Evolutionary conservation across 2,329 filamentous ascomycete genomes (phyloP), one percentile per base, ranked within the genome.

Genomic region (Penicillium sp.): DNA sequence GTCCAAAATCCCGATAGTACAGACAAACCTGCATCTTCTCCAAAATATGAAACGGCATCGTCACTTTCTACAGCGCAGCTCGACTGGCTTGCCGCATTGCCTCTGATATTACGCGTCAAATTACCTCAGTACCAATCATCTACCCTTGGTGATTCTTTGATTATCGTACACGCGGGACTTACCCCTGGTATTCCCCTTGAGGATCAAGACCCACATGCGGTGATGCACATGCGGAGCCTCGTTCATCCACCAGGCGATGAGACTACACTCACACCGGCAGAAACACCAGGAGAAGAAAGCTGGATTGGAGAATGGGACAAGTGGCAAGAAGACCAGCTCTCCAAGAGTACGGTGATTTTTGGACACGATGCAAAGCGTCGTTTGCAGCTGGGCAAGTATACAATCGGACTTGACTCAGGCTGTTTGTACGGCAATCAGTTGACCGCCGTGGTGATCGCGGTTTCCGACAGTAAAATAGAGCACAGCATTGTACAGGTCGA

Each of bases 311-410:
- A 62, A 54, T 65, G 63, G 63, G 60, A 65, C 22, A 55, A 31
- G 13, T 65, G 57, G 60, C 63, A 65, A 43, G 62, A 63, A 3
- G 44, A 24, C 10, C 46, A 40, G 32, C 22, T 47, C 34, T 50
- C 62, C 27, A 59, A 51, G 34, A 58, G 58, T 5, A 64, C 60
- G 0, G 63, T 65, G 43, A 44, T 65, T 11, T 65, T 65, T 13
- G 63, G 63, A 2, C 63, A 65, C 29, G 63, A 65, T 57, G 62
- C 63, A 9, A 65, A 62, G 46, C 63, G 63, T 31, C 54, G 62
- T 16, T 48, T 65, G 45, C 63, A 65, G 36, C 18, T 49, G 18
- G 56, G 62, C 13, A 62, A 11, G 3, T 58, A 63, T 58, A 14
- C 58, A 7, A 63, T 65, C 48, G 62, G 63, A 13, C 45, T 64